Conservation (phyloP, 2,329 filamentous ascomycete species). For the Tolypocladium pustulatum region DNA sequence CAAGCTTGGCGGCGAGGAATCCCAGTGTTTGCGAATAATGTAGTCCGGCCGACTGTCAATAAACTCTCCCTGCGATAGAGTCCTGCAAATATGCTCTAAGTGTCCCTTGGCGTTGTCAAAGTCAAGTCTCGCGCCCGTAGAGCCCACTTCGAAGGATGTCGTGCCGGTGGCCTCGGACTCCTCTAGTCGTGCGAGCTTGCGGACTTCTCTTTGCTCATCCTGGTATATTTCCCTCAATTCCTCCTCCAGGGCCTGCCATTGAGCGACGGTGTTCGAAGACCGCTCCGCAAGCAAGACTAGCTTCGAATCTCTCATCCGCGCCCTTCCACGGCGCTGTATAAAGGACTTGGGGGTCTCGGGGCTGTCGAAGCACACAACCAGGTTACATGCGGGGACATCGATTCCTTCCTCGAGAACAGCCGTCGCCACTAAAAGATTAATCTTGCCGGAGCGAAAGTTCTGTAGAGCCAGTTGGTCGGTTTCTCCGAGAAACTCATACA, state of each 20-base stretch:
- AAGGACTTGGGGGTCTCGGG: slow-evolving; percentile 43
- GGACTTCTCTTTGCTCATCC: slow-evolving; percentile 45
- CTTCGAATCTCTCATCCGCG: slow-evolving; percentile 37
- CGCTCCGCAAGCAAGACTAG: slow-evolving; percentile 35
- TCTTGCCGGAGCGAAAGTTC: slow-evolving; percentile 40
- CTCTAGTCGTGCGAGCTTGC: slow-evolving; percentile 37
- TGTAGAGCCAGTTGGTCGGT: slow-evolving; percentile 25
- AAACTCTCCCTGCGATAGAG: slow-evolving; percentile 46
- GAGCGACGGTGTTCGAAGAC: slow-evolving; percentile 15
- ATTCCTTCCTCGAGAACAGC: slow-evolving; percentile 59
- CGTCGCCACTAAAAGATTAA: slow-evolving; percentile 51
- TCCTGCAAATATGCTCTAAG: slow-evolving; percentile 70
- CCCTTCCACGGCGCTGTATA: slow-evolving; percentile 45
- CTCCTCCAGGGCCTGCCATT: slow-evolving; percentile 59
- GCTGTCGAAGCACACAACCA: slow-evolving; percentile 47
- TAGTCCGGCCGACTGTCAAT: slow-evolving; percentile 61
- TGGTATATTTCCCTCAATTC: slow-evolving; percentile 64
- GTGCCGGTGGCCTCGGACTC: slow-evolving; percentile 18
- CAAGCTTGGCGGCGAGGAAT: slow-evolving; percentile 19
- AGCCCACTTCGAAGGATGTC: slow-evolving; percentile 23
- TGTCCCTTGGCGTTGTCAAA: slow-evolving; percentile 66
- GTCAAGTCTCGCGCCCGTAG: slow-evolving; percentile 54
- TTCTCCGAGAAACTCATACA: slow-evolving; percentile 25
- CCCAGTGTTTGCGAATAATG: slow-evolving; percentile 32
- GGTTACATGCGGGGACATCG: slow-evolving; percentile 53